Conservation (phyloP, 2,329 filamentous ascomycete genomes). For the Calonectria montana region DNA sequence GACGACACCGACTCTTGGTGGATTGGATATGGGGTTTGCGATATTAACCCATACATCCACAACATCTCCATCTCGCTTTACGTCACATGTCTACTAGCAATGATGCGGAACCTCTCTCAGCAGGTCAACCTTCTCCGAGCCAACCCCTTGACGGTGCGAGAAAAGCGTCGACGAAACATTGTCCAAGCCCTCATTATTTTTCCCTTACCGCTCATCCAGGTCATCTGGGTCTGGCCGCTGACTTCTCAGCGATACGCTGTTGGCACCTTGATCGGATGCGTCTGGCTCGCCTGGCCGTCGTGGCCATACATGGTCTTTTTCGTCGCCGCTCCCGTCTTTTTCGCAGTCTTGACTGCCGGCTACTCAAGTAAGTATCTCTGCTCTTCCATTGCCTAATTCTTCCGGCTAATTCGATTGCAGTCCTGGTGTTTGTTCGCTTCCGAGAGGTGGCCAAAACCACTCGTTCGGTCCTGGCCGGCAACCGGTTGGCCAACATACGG, state of each 20-base stretch:
- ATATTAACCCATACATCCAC: conserved; percentile 61
- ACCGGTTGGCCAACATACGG: conserved; percentile 54
- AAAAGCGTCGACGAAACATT: conserved; percentile 56
- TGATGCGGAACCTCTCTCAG: conserved; percentile 64
- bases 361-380: conserved; percentile 58
- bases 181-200: conserved; percentile 67
- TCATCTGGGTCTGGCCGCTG: conserved; percentile 60
- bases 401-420: conserved; percentile 40
- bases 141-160: conserved; percentile 51
- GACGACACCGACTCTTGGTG: conserved; percentile 64
- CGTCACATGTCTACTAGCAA: conserved; percentile 63
- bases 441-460: conserved; percentile 57
- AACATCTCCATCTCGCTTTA: conserved; percentile 60
- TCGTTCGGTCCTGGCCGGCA: conserved; percentile 52
- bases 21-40: conserved; percentile 64
- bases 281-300: conserved; percentile 54
- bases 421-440: conserved; percentile 61
- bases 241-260: conserved; percentile 61
- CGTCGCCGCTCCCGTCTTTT: conserved; percentile 57
- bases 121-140: conserved; percentile 60
- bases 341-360: conserved; percentile 56
- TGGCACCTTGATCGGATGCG: conserved; percentile 62
- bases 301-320: conserved; percentile 64
- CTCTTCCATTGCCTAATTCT: not conserved
- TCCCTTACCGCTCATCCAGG: conserved; percentile 61